A percentile compares a stretch with the other conserved stretches of the same genome.
phyloP scores from a whole-genome alignment of 2,329 filamentous ascomycete genomes.

The Pseudonectria foliicola region DNA sequence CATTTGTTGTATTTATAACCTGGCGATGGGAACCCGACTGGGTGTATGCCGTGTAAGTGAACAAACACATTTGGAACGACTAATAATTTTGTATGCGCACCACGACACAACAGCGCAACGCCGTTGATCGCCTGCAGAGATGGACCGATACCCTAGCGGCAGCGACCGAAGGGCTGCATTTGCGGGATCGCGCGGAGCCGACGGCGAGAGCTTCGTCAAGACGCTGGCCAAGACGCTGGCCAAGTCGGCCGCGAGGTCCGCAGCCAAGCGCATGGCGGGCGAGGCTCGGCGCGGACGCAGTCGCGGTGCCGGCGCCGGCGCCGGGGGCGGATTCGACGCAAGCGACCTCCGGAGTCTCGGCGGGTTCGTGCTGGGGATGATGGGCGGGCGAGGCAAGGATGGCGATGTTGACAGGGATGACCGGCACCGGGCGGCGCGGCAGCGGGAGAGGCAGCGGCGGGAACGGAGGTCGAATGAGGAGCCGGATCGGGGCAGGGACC shows the following conservation, averaged over 20 bases:
- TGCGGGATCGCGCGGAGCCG: conserved; percentile 6
- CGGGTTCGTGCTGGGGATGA: conserved; percentile 18
- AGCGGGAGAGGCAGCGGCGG: conserved; percentile 10
- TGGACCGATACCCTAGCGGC: too few species aligned
- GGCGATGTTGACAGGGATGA: conserved; percentile 3
- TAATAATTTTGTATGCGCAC: too few species aligned
- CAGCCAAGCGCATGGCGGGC: conserved; percentile 12
- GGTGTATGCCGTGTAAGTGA: too few species aligned
- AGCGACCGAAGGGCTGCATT: too few species aligned
- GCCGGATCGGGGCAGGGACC: conserved; percentile 6
- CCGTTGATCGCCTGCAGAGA: too few species aligned
- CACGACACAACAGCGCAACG: too few species aligned
- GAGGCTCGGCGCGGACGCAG: conserved; percentile 1
- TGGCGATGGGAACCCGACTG: too few species aligned
- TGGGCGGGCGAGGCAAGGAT: conserved; percentile 8
- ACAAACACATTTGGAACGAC: too few species aligned
- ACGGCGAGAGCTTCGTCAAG: conserved; percentile 16
- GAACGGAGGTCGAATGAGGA: conserved; percentile 10
- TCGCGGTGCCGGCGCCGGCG: too few species aligned
- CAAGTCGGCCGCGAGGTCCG: conserved; percentile 16
- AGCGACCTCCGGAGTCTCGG: conserved; percentile 17
- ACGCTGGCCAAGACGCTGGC: conserved; percentile 17
- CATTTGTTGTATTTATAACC: too few species aligned
- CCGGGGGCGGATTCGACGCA: conserved; percentile 7
- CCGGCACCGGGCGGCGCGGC: conserved; percentile 5